phyloP scores from a whole-genome alignment of 768 basidiomycete species.

The Trametes cingulata region DNA sequence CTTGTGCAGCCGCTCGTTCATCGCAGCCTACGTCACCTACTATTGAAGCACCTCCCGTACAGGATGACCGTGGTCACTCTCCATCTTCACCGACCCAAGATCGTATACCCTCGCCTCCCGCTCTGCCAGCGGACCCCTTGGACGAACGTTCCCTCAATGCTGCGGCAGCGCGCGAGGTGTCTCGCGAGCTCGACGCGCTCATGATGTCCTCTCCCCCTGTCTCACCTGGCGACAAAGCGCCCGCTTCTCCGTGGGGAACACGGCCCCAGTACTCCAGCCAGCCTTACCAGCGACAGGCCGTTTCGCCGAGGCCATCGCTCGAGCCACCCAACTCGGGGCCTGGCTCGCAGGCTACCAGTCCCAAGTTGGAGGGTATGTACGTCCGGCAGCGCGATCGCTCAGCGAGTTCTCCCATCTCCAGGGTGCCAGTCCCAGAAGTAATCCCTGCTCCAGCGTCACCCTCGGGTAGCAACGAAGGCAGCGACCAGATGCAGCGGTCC shows the following conservation, averaged over 20 bases:
- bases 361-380: conserved; percentile 14
- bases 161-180: conserved; percentile 69
- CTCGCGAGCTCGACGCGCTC: conserved; percentile 62
- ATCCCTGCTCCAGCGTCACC: conserved; percentile 4
- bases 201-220: conserved; percentile 39
- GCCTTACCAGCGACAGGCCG: conserved; percentile 32
- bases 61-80: neutral
- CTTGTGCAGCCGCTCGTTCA: neutral
- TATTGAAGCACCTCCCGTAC: neutral
- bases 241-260: conserved; percentile 23
- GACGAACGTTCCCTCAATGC: conserved; percentile 46
- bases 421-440: neutral
- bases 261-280: neutral
- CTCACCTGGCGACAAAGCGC: conserved; percentile 36
- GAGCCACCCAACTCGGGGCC: neutral
- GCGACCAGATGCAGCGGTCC: conserved; percentile 31
- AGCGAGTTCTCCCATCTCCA: conserved; percentile 7
- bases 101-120: conserved; percentile 8
- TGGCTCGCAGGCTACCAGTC: conserved; percentile 7
- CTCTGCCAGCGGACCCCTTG: conserved; percentile 3
- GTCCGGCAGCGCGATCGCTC: conserved; percentile 24
- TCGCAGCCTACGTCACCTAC: conserved; percentile 9
- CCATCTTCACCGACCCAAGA: conserved; percentile 11
- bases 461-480: conserved; percentile 2
- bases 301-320: conserved; percentile 41